Evolutionary conservation across 768 basidiomycete genomes (phyloP), one percentile per base, ranked within the genome.

Genomic region (Cytidiella melzeri): DNA sequence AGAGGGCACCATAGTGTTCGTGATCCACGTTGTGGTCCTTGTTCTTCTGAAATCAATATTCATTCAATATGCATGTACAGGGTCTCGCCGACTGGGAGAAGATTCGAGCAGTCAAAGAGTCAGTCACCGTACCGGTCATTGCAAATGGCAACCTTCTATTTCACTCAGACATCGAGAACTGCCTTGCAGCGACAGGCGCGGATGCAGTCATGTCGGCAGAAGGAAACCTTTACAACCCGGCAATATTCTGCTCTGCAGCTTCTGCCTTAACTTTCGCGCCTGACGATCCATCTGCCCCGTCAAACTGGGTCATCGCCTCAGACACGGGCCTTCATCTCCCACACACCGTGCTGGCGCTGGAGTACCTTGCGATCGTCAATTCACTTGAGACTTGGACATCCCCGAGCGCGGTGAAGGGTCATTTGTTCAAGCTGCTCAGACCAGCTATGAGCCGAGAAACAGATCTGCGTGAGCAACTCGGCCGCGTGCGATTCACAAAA

Each of bases 141-240:
- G 94, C 95, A 0, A 99, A 99, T 65, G 96, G 96, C 24, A 98
- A 97, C 64, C 80, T 97, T 51, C 81, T 97, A 11, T 91, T 84
- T 64, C 77, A 85, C 39, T 75, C 80, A n/a, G 94, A 98, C 65
- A 79, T 97, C 41, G 73, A 76, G 44, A 69, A 72, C 10, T 97
- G 93, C 64, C 69, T 99, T 26, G 75, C 77, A 20, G 78, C 79
- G 43, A 99, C 96, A 0, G 91, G 92, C 12, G 86, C 82, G 5
- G 92, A 96, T 59, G 95, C 82, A 0, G 83, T 98, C 50, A 96
- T 97, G 93, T 84, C 82, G 38, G 96, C 94, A 1, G 96, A 96
- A 69, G 94, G 91, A 0, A 84, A 94, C 54, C 72, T 99, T 0
- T 96, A 96, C 64, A 97, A 99, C 60, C 86, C 90, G 0, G 83